Evolutionary conservation across 768 basidiomycete genomes (phyloP), one percentile per base, ranked within the genome.

Genomic region (Trametes cubensis): DNA sequence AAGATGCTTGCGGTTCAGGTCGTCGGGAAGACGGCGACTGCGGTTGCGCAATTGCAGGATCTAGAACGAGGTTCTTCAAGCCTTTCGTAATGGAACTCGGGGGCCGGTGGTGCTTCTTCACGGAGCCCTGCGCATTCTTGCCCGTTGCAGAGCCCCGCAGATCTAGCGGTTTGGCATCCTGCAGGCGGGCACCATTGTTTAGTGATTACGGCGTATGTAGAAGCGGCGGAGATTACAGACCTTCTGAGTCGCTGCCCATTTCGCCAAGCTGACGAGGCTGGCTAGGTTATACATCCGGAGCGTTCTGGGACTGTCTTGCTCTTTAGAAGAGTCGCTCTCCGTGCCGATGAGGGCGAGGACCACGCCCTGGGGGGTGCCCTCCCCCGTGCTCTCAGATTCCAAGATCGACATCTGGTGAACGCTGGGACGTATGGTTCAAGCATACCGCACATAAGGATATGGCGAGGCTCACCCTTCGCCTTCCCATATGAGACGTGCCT

Each of bases 241-340:
- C 74, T 87, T 88, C 60, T 88, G 85, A 11, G 86, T 76, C 18
- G 87, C 75, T 0, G 84, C 80, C 89, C 89, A 94, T 68, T 85
- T 86, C 1, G 89, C 90, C 14, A 94, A 80, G 67, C 82, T 92
- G 10, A 82, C 80, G 6, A 94, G 74, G 70, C 91, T 91, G 20
- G 85, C 79, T 20, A 94, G 78, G 68, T 87, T 94, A 72, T 94
- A 94, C 91, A 94, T 93, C 42, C 92, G 84, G 42, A 93, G 74
- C 7, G 79, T 77, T 49, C 85, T 80, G 41, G 79, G 67, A 7
- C 79, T 72, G 65, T 90, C 89, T 53, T 80, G 73, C 40, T 90
- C 85, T 61, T 81, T 84, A 1, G 64, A 51, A 5, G 81, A 78
- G 21, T 84, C 83, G 3, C 77, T 69, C 20, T 85, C 83, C 0